Conservation (phyloP, 495 filamentous ascomycete genomes). For the Letharia columbiana region DNA sequence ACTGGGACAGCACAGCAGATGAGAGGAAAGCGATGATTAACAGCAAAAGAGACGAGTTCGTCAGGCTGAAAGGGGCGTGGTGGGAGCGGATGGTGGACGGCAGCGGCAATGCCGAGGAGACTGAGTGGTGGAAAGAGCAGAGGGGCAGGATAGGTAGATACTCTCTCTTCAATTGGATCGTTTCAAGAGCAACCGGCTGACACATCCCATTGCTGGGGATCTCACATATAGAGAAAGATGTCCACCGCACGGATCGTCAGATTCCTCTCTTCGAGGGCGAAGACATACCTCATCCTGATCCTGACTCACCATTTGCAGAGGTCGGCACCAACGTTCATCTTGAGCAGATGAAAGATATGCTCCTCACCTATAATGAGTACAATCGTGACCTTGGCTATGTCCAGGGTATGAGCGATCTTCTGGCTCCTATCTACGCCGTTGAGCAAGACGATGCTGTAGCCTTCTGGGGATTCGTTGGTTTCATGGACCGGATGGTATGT, state of each 20-base stretch:
- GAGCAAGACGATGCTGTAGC: conserved; percentile 94
- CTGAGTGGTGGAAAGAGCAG: conserved; percentile 95
- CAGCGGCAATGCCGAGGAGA: conserved; percentile 62
- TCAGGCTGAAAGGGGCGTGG: conserved; percentile 88
- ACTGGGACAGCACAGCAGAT: conserved; percentile 77
- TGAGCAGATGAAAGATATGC: conserved; percentile 98
- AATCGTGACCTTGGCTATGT: conserved; percentile 92
- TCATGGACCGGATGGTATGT: conserved; percentile 85
- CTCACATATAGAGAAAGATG: conserved; percentile 75
- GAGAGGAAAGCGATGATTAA: conserved; percentile 74
- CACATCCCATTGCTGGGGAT: conserved; percentile 39
- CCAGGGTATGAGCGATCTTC: conserved; percentile 95
- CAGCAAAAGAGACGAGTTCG: conserved; percentile 84
- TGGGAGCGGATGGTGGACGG: conserved; percentile 89
- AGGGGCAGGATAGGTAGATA: conserved; percentile 79
- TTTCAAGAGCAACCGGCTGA: conserved; percentile 29
- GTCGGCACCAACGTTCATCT: conserved; percentile 93
- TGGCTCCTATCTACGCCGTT: conserved; percentile 92
- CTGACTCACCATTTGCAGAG: conserved; percentile 86
- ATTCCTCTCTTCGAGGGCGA: conserved; percentile 92
- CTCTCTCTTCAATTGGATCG: neutral
- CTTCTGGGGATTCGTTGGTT: conserved; percentile 92
- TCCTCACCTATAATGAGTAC: conserved; percentile 95
- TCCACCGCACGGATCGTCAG: conserved; percentile 89
- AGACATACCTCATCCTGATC: conserved; percentile 96